Evolutionary conservation across 2,329 filamentous ascomycete species (phyloP).

Genomic region (Phyllosticta citriasiana): DNA sequence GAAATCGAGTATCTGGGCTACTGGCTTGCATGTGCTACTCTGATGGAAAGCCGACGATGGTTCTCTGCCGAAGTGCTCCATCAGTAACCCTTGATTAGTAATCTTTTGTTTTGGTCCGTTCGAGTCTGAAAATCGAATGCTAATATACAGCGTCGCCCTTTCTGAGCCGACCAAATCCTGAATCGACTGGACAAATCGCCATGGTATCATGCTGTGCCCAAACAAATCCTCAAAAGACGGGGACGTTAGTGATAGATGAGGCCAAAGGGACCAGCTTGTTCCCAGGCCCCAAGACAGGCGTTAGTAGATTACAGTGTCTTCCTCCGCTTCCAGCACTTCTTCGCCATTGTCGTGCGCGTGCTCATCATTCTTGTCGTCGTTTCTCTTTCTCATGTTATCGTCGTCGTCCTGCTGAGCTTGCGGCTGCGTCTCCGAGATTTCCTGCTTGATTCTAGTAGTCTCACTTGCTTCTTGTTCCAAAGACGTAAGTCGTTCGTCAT

Average conservation of each 20-base stretch:
- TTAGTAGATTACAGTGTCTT: conserved; percentile 88
- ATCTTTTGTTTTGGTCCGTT: not conserved
- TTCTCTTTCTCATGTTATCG: conserved; percentile 19
- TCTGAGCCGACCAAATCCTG: not conserved
- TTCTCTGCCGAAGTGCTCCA: not conserved
- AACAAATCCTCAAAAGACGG: not conserved
- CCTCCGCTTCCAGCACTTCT: conserved; percentile 72
- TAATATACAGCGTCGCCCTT: not conserved
- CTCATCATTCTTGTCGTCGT: conserved; percentile 16
- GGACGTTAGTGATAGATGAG: not conserved
- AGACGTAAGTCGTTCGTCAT: conserved; percentile 19
- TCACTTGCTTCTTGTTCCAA: conserved; percentile 3
- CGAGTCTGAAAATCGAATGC: not conserved
- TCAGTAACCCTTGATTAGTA: not conserved
- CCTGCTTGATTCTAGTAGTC: not conserved
- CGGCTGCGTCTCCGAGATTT: not conserved
- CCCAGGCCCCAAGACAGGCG: not conserved
- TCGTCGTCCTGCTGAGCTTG: conserved; percentile 8
- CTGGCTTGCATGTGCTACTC: not conserved
- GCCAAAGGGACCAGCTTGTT: not conserved
- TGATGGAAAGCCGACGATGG: not conserved
- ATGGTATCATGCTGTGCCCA: not conserved
- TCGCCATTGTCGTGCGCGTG: conserved; percentile 55
- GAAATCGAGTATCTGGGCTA: not conserved
- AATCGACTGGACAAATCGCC: not conserved